Evolutionary conservation across 1,284 basidiomycete genomes (phyloP).

Genomic region (Puccinia polysora): DNA sequence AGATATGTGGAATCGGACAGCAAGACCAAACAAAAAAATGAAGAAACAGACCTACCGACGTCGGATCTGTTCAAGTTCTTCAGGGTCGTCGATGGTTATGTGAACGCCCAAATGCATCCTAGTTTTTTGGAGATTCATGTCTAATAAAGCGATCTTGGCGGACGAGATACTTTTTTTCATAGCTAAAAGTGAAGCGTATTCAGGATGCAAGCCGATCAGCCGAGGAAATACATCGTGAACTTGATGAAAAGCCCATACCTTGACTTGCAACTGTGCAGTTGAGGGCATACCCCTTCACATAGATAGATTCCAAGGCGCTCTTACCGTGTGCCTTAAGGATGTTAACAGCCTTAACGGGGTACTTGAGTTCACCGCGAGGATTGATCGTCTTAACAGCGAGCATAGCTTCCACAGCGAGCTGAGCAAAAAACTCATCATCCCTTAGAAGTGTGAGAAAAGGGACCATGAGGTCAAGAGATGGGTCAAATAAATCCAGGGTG

Average conservation of each 20-base stretch:
- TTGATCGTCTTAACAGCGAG: slow-evolving; percentile 93
- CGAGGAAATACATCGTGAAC: slow-evolving; percentile 12
- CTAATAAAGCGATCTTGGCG: slow-evolving; percentile 96
- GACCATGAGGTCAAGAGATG: slow-evolving; percentile 31
- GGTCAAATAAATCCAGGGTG: too few relatives aligned
- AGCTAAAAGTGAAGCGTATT: slow-evolving; percentile 58
- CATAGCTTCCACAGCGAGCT: slow-evolving; percentile 99
- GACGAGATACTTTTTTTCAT: slow-evolving; percentile 93
- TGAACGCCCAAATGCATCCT: slow-evolving; percentile 98
- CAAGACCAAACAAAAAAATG: neutral
- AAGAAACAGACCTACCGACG: slow-evolving; percentile 63
- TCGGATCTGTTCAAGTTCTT: slow-evolving; percentile 93
- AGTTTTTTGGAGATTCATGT: slow-evolving; percentile 95
- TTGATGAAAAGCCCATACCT: slow-evolving; percentile 59
- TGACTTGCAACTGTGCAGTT: slow-evolving; percentile 99
- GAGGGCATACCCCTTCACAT: slow-evolving; percentile 92
- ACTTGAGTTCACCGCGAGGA: slow-evolving; percentile 90
- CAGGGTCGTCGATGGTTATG: slow-evolving; percentile 93
- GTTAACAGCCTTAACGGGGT: slow-evolving; percentile 99
- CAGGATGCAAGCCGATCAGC: slow-evolving; percentile 4
- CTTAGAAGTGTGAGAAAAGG: slow-evolving; percentile 59
- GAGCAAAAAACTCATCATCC: slow-evolving; percentile 96
- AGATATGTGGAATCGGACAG: neutral
- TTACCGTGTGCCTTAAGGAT: slow-evolving; percentile 98
- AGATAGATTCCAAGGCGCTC: slow-evolving; percentile 89